phyloP scores from a whole-genome alignment of 495 filamentous ascomycete species.

The Geopyxis carbonaria region DNA sequence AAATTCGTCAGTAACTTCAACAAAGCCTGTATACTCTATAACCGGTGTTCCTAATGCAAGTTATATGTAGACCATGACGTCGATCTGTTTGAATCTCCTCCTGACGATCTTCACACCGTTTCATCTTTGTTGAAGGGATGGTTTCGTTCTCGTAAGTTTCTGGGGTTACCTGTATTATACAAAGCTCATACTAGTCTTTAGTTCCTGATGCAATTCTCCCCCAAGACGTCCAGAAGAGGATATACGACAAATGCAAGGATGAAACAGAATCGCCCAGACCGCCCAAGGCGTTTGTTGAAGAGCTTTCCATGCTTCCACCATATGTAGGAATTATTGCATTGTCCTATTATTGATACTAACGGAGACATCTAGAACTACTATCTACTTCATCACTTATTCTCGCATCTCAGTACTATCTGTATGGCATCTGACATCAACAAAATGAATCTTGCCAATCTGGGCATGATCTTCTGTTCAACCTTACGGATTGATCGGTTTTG shows the following conservation, averaged over 20 bases:
- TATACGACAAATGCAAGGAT: conserved; percentile 25
- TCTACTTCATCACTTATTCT: conserved; percentile 22
- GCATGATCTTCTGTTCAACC: conserved; percentile 26
- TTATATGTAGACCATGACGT: conserved; percentile 20
- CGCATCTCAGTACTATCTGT: conserved; percentile 20
- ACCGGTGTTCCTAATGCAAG: too few species aligned
- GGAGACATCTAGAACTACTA: conserved; percentile 20
- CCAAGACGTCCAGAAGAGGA: conserved; percentile 22
- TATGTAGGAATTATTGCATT: conserved; percentile 17
- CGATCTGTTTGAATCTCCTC: conserved; percentile 25
- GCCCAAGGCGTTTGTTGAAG: conserved; percentile 22
- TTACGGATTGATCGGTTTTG: conserved; percentile 24
- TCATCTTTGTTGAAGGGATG: conserved; percentile 24
- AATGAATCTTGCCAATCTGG: conserved; percentile 24
- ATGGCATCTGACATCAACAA: conserved; percentile 24
- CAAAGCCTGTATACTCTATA: too few species aligned
- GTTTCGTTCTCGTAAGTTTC: conserved; percentile 20
- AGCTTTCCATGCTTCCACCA: conserved; percentile 23
- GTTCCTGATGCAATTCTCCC: conserved; percentile 24
- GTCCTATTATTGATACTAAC: not conserved
- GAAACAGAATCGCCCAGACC: conserved; percentile 20
- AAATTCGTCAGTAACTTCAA: conserved; percentile 23
- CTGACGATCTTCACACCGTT: conserved; percentile 24
- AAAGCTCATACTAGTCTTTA: too few species aligned
- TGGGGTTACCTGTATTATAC: not conserved